Base-by-base conservation (phyloP, 768 basidiomycete species). In the Trametes meyenii region DNA sequence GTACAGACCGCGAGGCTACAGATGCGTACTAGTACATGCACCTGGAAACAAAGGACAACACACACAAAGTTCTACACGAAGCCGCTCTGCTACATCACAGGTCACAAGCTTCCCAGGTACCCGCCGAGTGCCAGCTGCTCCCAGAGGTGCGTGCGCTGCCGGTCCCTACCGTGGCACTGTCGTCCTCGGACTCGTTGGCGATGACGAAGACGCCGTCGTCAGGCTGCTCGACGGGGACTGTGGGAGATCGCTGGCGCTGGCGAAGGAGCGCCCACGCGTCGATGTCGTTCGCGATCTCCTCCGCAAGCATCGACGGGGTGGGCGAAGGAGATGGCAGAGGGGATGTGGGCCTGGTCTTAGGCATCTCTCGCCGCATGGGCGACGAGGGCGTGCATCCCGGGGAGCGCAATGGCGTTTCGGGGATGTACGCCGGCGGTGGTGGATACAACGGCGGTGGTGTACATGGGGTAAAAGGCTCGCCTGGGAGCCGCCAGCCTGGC, bases 361-460 rank as follows among this genome's bases (percentile, higher is more conserved):
- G 3, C 21, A 36, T 13, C 17, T 45, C 10, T 2, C 5, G 58
- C 14, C 19, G 24, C 44, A 21, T 43, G 21, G 61, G 61, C 1
- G 61, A 49, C 14, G n/a, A 12, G 8, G 56, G 50, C 11, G 50
- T 42, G 55, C 61, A 54, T 23, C 50, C 38, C 2, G 50, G 40
- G 5, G 57, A 55, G 5, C 70, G 64, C 13, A 64, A 36, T 2
- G 70, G 70, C 35, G 65, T 64, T 29, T 63, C 61, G 6, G 66
- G 58, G 17, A 67, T 45, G 39, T 70, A 70, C 14, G 67, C 69
- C 4, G 69, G 69, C 8, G 69, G 69, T 2, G 68, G 70, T 8
- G 65, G 67, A 38, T 64, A 64, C 12, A 68, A 53, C 14, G 65
- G 65, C 10, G 68, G 56, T 38, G 60, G 62, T 21, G 64, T 64